Base-by-base conservation (phyloP, 306 rosid species). In the Vigna radiata region DNA sequence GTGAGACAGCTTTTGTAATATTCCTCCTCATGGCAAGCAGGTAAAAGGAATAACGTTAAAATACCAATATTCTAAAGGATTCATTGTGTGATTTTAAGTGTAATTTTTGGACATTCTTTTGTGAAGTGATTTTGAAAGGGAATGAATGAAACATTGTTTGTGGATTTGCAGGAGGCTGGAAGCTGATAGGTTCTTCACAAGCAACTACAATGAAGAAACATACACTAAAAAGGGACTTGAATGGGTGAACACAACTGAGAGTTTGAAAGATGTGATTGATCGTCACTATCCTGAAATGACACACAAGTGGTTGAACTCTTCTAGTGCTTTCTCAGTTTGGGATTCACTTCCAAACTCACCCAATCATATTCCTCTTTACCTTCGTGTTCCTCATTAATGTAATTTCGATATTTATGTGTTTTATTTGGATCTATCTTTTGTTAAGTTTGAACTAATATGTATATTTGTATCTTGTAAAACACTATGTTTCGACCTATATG, bases 251-350 rank as follows among this genome's bases (percentile, higher is more conserved):
- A 82, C 63, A 0, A 89, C 90, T 0, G 94, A 89, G 74, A 87
- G 73, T 6, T 6, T 89, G 10, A 89, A 85, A 37, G 94, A 89
- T 12, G 94, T 89, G 1, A 72, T 89, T 2, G 83, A 87, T 1
- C 90, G 90, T 17, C 91, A 89, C 15, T 72, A 83, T 10, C 91
- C 90, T 8, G 85, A 84, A 82, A 83, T 89, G 80, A 82, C 87
- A 17, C 8, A 75, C 0, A 85, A 82, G 41, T 89, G 91, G 94
- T 77, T 89, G 76, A 89, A 87, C 60, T 70, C 81, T 65, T 79
- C 88, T 0, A 89, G 91, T 73, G 89, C 91, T 0, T 89, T 89
- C 60, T 87, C 94, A 0, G 94, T 87, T 27, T 87, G 94, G 91
- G 90, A 87, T 37, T 75, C 86, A 10, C n/a, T 80, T 0, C 85